Base-by-base conservation (phyloP, 2,329 filamentous ascomycete genomes). In the Fusarium cicatricum region DNA sequence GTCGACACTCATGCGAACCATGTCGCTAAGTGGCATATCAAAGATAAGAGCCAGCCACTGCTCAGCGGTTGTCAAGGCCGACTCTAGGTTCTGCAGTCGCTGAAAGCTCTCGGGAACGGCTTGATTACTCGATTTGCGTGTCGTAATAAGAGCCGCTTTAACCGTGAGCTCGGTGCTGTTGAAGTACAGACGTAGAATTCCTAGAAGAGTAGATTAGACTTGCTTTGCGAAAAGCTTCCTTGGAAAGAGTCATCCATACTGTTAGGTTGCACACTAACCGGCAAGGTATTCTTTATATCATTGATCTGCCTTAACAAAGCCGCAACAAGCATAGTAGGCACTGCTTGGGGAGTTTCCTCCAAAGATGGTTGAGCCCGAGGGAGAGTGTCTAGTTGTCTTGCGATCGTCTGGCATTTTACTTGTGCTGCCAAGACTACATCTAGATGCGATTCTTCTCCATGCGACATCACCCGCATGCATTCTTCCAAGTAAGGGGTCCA, bases 401-500 rank as follows among this genome's bases (percentile, higher is more conserved):
- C 42, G 12, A 55, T 55, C 3, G 60, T 43, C n/a, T 64, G 58
- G 29, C 55, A 60, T 40, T 49, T 60, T 16, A 60, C 36, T 26
- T 63, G 40, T 3, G 53, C 12, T 7, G 42, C 40, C 8, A 63
- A 19, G 0, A 60, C 26, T 7, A 44, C 31, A 29, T 63, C 60
- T 1, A 60, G 26, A 9, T 31, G 5, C 4, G 57, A 53, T 31
- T 63, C 57, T n/a, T 1, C 15, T 21, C 49, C 33, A 1, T 70
- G 64, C 3, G 44, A 14, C 2, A 87, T 70, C 4, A 77, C 60
- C 4, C 72, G 62, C 2, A 85, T 71, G 37, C 78, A 82, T 33
- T 85, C 82, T n/a, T 85, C 82, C 71, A 86, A 77, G 38, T 83
- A 78, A 2, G 78, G 62, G 1, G 78, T 84, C 84, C 84, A 87